These are phyloP conservation scores for Tolypocladium ophioglossoides DNA, from an alignment of 2,329 filamentous ascomycete genomes.

Conservation along the genomic window DNA sequence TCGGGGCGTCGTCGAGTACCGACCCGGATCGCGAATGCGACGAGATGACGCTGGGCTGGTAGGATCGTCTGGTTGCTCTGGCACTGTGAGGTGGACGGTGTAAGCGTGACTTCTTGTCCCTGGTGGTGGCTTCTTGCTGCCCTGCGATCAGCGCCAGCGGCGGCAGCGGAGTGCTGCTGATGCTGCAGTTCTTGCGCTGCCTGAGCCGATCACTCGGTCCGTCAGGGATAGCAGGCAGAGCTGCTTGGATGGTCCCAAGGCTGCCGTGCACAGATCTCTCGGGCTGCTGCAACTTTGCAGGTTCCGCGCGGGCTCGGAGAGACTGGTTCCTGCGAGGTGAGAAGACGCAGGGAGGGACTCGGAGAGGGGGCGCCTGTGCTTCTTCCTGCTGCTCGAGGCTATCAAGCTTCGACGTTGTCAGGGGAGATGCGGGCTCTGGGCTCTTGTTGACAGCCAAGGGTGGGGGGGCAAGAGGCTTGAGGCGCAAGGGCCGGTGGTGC, in stretches of 20 bases:
- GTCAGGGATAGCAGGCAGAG: conserved; percentile 40
- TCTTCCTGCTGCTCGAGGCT: neutral
- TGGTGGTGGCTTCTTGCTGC: conserved; percentile 3
- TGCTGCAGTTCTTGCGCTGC: conserved; percentile 11
- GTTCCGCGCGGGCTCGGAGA: conserved; percentile 4
- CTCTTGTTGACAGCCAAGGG: neutral
- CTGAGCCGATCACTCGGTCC: conserved; percentile 30
- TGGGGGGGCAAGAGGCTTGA: neutral
- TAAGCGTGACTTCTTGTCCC: conserved; percentile 26
- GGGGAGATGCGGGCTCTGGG: neutral
- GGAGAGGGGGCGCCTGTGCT: neutral
- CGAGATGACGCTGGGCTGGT: conserved; percentile 43
- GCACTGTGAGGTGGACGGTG: conserved; percentile 29
- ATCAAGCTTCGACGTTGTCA: neutral
- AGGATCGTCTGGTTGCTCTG: conserved; percentile 30
- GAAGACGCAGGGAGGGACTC: neutral
- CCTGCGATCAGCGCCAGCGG: neutral
- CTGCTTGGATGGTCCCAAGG: conserved; percentile 19
- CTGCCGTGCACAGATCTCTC: neutral
- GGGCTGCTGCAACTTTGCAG: conserved; percentile 7
- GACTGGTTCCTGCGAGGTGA: conserved; percentile 17
- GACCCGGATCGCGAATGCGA: conserved; percentile 34
- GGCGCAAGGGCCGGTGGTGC: neutral
- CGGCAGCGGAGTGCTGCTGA: conserved; percentile 1
- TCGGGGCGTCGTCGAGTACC: conserved; percentile 43